Base-by-base conservation (phyloP, 345 rosid genomes). In the Geranium rotundifolium region DNA sequence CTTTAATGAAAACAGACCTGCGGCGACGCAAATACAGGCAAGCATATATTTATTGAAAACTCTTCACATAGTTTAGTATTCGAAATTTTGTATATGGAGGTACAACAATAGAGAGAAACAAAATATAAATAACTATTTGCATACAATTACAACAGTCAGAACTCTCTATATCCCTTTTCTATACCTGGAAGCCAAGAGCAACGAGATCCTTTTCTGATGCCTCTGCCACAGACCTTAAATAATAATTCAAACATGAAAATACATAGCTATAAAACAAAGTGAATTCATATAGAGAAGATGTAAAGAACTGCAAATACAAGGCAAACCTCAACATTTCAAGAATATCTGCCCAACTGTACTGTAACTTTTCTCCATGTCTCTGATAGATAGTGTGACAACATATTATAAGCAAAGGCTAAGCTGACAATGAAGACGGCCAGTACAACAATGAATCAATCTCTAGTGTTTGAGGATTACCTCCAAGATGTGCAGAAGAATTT, bases 161-260 rank as follows among this genome's bases (percentile, higher is more conserved):
- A 61, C 54, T 65, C 56, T 65, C 57, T 62, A 34, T 19, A 58
- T 64, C 65, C 30, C 17, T 61, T 67, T 46, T 37, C 65, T 83
- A 77, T 65, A 89, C 98, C 98, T 93, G 97, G 76, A 93, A 93
- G 39, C 97, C 99, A 76, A 93, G 77, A 64, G 96, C 69, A 56
- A 82, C 85, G 66, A 93, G 86, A 65, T 93, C 97, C 81, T 90
- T 93, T 77, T 93, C 99, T 29, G 90, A 76, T 54, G 95, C 95
- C 73, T 85, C 96, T 17, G 97, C 99, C 68, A 93, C 96, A 65
- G 90, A 85, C 85, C 98, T 92, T 70, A 68, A 67, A 59, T 52
- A 66, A 71, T 65, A 39, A 50, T 19, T 50, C 59, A 70, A 58
- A 65, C 59, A 67, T 17, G 52, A 49, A 29, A 61, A 17, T 29